Evolutionary conservation across 2,329 filamentous ascomycete genomes (phyloP), one percentile per base, ranked within the genome.

Genomic region (Bipolaris cookei): DNA sequence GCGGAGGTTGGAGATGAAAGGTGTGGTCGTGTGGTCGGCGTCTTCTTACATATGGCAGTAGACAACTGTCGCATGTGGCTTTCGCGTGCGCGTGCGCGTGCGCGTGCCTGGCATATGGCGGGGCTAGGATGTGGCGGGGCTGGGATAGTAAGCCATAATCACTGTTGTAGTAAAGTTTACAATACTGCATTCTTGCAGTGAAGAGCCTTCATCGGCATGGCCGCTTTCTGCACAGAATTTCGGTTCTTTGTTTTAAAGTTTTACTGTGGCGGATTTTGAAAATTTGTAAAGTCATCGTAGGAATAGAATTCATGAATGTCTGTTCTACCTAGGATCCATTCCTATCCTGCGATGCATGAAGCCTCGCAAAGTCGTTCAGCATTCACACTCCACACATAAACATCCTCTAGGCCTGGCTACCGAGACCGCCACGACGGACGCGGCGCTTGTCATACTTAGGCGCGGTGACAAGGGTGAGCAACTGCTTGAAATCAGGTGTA

Each of bases 401-500:
- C 32, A 21, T 28, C 32, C 11, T 14, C 37, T 55, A 51, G 13
- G 39, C 28, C 6, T 38, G n/a, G 10, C n/a, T 50, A 34, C 14
- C 10, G 8, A 54, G 54, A 11, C 13, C 44, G 10, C 55, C 55
- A 30, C 55, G 55, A 34, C 45, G 45, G 42, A 62, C 61, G 11
- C 64, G 59, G 34, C 62, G 58, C 37, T 62, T 52, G 28, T 56
- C 56, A 23, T 71, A 65, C 3, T 58, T 56, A 23, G 63, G 51
- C 45, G n/a, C 25, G 11, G n/a, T 45, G n/a, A 59, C 59, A 16
- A 76, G 57, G 55, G 68, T 59, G 28, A 76, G 61, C 44, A 78
- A 61, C 60, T 72, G 67, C 44, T 64, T 64, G 51, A 77, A 76
- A 44, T 76, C 68, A 0, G 75, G 75, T 25, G 75, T 77, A 5